Base-by-base conservation (phyloP, 805 yeast genomes). In the Candida suzukii region DNA sequence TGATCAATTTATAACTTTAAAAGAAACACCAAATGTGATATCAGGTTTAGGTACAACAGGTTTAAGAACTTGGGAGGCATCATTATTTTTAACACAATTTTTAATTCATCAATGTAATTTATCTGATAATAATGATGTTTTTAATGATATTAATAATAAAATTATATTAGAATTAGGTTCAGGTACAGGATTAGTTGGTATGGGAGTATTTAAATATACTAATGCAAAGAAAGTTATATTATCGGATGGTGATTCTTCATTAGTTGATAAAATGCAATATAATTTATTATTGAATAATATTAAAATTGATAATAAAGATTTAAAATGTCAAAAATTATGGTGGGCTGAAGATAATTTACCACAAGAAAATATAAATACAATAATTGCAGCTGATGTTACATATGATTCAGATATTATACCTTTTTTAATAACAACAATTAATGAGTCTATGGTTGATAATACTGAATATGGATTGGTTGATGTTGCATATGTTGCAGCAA, bases 31-130 rank as follows among this genome's bases (percentile, higher is more conserved):
- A 0, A 66, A 71, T 41, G 46, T 83, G 40, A 74, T 84, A 13
- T 74, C 85, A 29, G 87, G 86, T 1, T 56, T 64, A n/a, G 95
- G 95, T 5, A 82, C 95, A 1, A 91, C 97, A 0, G 97, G 97
- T 0, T 62, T 78, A 41, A 66, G 97, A 32, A 91, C 97, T 0
- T 90, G 97, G 98, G 96, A 88, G 54, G 97, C 96, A 2, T 83
- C 95, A 0, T 49, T 85, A 7, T 86, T 68, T 40, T 60, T 91
- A 8, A 64, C 83, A 1, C 70, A 78, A 30, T 82, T 64, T 49
- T 49, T 85, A 14, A 47, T 64, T 1, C 39, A 46, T 3, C 42
- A 41, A 18, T 19, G 18, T 17, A 16, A 34, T 9, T 18, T 22
- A 27, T n/a, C n/a, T n/a, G 43, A 38, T 12, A 17, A n/a, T 24